Conservation (phyloP, 1,284 basidiomycete species). For the Moniliophthora roreri region DNA sequence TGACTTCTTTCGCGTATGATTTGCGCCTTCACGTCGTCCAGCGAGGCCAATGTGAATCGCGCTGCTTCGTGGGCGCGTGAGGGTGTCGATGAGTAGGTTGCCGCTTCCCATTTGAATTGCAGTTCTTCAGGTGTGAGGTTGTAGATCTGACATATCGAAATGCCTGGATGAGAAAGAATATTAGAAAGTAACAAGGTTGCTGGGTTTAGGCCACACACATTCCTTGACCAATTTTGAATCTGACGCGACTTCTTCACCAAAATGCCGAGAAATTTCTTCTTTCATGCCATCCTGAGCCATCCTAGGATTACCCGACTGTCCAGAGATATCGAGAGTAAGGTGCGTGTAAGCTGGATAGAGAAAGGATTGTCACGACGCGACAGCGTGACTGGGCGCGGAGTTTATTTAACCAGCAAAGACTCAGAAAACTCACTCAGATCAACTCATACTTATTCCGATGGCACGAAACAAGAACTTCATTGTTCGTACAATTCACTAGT, state of each 20-base stretch:
- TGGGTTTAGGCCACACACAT: constrained; percentile 36
- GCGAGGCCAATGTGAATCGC: constrained; percentile 47
- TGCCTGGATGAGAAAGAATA: constrained; percentile 40
- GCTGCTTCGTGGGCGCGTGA: constrained; percentile 37
- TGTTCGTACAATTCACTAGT: too few relatives aligned
- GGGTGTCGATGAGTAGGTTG: constrained; percentile 38
- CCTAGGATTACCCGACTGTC: too few relatives aligned
- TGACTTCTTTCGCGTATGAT: constrained; percentile 52
- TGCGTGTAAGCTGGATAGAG: too few relatives aligned
- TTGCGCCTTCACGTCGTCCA: constrained; percentile 51
- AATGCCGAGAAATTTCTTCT: constrained; percentile 28
- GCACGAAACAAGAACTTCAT: too few relatives aligned
- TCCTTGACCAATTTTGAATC: constrained; percentile 44
- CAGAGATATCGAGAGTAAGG: too few relatives aligned
- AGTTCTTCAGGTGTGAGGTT: constrained; percentile 55
- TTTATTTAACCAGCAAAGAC: too few relatives aligned
- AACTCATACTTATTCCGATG: too few relatives aligned
- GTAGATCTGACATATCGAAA: constrained; percentile 65
- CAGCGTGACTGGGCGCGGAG: too few relatives aligned
- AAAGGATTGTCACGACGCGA: too few relatives aligned
- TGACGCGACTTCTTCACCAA: constrained; percentile 33
- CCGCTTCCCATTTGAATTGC: constrained; percentile 73
- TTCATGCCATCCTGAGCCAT: not conserved
- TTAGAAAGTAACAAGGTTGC: not conserved
- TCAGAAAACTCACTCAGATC: too few relatives aligned